Evolutionary conservation across 2,329 filamentous ascomycete genomes (phyloP).

Genomic region (Aureobasidium sp.): DNA sequence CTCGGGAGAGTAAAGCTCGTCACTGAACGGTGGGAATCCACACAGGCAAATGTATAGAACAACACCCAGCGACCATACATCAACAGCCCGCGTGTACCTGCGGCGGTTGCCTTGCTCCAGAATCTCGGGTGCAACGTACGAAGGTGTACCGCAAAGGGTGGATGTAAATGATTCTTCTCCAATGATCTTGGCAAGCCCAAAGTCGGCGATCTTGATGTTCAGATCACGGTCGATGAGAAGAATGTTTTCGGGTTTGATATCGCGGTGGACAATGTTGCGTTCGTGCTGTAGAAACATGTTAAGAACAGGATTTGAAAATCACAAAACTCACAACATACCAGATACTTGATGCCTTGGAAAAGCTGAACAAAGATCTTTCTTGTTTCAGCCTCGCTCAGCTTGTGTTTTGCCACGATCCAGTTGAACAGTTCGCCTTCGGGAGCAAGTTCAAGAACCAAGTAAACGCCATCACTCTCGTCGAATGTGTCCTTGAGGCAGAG

Average conservation of each 20-base stretch:
- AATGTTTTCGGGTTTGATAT: slow-evolving; percentile 98
- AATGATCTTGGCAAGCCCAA: slow-evolving; percentile 95
- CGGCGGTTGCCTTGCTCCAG: slow-evolving; percentile 73
- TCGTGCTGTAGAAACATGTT: slow-evolving; percentile 61
- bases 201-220: slow-evolving; percentile 88
- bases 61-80: slow-evolving; percentile 95
- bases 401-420: slow-evolving; percentile 83
- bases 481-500: slow-evolving; percentile 93
- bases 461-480: slow-evolving; percentile 83
- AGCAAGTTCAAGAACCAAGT: slow-evolving; percentile 83
- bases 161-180: slow-evolving; percentile 98
- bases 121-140: slow-evolving; percentile 89
- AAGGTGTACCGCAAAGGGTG: slow-evolving; percentile 85
- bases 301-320: neutral
- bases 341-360: slow-evolving; percentile 88
- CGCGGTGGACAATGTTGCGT: slow-evolving; percentile 91
- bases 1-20: slow-evolving; percentile 72
- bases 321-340: slow-evolving; percentile 53
- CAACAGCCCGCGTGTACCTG: slow-evolving; percentile 89
- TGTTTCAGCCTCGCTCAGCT: slow-evolving; percentile 74
- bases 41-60: slow-evolving; percentile 96
- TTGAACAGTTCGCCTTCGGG: slow-evolving; percentile 95
- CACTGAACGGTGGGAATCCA: slow-evolving; percentile 93
- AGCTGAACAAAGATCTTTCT: slow-evolving; percentile 84
- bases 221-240: slow-evolving; percentile 78